These are phyloP conservation scores for Thelonectria blattea DNA, from an alignment of 2,329 filamentous ascomycete species.

Conservation along the genomic window DNA sequence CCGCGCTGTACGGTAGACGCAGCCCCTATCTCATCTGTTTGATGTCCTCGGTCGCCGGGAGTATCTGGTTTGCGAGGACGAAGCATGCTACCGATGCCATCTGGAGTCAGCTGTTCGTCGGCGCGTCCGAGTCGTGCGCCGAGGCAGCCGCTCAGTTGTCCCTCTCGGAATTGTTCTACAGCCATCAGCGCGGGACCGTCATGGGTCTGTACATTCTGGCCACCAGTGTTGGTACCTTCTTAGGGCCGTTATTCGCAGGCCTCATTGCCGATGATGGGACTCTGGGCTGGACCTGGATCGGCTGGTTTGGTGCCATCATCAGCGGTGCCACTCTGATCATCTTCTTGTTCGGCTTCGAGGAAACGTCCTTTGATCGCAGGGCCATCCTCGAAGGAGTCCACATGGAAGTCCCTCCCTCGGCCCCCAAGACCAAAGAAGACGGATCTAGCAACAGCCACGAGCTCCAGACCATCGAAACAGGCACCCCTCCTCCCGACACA, in stretches of 20 bases:
- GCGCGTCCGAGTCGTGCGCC: slow-evolving; percentile 16
- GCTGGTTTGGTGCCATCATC: slow-evolving; percentile 17
- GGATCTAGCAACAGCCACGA: neutral
- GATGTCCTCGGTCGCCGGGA: slow-evolving; percentile 10
- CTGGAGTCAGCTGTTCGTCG: slow-evolving; percentile 21
- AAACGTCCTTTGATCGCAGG: slow-evolving; percentile 11
- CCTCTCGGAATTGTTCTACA: slow-evolving; percentile 19
- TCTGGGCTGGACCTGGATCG: slow-evolving; percentile 17
- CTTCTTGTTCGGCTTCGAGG: slow-evolving; percentile 16
- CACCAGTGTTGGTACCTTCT: slow-evolving; percentile 16
- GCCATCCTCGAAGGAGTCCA: slow-evolving; percentile 9
- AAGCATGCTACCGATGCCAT: slow-evolving; percentile 11
- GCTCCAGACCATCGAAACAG: neutral
- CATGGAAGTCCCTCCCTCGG: neutral
- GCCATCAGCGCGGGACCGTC: slow-evolving; percentile 13
- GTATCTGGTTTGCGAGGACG: slow-evolving; percentile 15
- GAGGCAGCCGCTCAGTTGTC: slow-evolving; percentile 19
- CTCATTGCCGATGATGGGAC: slow-evolving; percentile 14
- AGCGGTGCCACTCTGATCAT: slow-evolving; percentile 12
- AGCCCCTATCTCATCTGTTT: slow-evolving; percentile 19
- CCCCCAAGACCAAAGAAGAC: neutral
- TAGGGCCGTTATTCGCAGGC: slow-evolving; percentile 15
- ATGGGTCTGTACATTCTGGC: slow-evolving; percentile 17
- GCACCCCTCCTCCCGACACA: neutral
- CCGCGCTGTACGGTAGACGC: slow-evolving; percentile 12